These are phyloP conservation scores for Diaporthe aspalathi DNA, from an alignment of 2,329 filamentous ascomycete species.

Conservation along the genomic window DNA sequence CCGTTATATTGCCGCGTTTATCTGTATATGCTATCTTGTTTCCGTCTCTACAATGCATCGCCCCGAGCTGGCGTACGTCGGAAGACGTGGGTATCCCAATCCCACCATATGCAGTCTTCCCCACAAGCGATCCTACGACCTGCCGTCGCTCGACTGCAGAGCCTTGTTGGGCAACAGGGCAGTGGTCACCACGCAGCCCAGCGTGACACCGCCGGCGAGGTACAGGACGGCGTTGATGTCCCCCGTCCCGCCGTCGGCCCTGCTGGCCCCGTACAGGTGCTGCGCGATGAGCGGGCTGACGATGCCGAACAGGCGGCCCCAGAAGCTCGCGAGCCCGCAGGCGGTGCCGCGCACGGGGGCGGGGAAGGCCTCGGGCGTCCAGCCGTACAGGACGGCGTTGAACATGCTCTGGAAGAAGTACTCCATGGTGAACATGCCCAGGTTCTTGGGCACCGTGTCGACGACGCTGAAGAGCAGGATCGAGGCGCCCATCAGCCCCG, in stretches of 20 bases:
- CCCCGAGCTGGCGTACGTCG: neutral
- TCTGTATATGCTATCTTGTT: neutral
- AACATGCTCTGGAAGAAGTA: conserved; percentile 65
- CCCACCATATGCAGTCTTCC: neutral
- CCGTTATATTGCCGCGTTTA: neutral
- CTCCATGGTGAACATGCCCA: conserved; percentile 62
- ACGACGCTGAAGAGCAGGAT: conserved; percentile 59
- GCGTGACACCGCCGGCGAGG: conserved; percentile 64
- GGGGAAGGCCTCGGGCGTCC: conserved; percentile 63
- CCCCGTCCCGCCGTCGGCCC: conserved; percentile 45
- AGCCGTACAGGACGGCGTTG: conserved; percentile 63
- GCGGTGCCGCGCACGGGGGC: conserved; percentile 63
- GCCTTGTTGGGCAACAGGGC: conserved; percentile 56
- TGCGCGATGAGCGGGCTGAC: conserved; percentile 67
- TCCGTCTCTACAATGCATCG: neutral
- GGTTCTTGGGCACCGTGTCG: conserved; percentile 57
- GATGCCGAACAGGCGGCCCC: conserved; percentile 68
- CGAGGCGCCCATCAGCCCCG: conserved; percentile 54
- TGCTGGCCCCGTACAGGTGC: conserved; percentile 49
- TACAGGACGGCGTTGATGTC: conserved; percentile 64
- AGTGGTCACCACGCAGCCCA: conserved; percentile 64
- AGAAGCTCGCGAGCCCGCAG: conserved; percentile 67
- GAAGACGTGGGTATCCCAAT: neutral
- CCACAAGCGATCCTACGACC: conserved; percentile 2
- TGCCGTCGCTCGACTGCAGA: conserved; percentile 51